phyloP scores from a whole-genome alignment of 2,329 filamentous ascomycete genomes.

The Colletotrichum karsti region DNA sequence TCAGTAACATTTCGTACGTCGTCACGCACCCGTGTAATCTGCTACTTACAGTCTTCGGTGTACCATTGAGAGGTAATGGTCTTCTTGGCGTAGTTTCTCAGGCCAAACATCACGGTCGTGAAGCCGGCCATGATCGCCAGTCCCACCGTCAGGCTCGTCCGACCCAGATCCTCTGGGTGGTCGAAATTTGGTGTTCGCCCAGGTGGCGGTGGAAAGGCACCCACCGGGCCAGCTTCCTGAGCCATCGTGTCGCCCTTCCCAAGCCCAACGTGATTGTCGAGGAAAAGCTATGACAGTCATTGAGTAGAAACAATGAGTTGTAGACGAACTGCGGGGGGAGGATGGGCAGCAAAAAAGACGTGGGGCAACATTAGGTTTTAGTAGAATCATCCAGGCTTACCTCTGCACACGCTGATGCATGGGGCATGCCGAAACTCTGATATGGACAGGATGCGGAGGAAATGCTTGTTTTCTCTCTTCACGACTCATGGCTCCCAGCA shows the following conservation, averaged over 20 bases:
- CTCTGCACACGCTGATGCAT: too few species aligned
- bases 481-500: too few species aligned
- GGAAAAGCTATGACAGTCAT: not conserved
- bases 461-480: too few species aligned
- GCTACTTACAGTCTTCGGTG: not conserved
- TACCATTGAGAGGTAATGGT: not conserved
- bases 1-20: not conserved
- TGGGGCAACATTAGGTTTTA: not conserved
- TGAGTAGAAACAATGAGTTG: rapidly evolving
- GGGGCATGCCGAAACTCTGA: too few species aligned
- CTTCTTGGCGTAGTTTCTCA: not conserved
- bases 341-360: not conserved
- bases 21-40: rapidly evolving
- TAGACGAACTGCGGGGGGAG: not conserved
- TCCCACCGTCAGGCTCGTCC: not conserved
- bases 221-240: not conserved
- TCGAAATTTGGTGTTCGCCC: constrained; percentile 29
- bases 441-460: too few species aligned
- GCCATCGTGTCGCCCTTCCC: not conserved
- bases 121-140: not conserved
- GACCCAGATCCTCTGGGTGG: constrained; percentile 14
- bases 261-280: not conserved
- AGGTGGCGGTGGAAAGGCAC: constrained; percentile 27
- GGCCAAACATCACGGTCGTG: not conserved
- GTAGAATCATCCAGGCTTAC: not conserved